phyloP scores from a whole-genome alignment of 169 alveolate species.

The Theileria luwenshuni region DNA sequence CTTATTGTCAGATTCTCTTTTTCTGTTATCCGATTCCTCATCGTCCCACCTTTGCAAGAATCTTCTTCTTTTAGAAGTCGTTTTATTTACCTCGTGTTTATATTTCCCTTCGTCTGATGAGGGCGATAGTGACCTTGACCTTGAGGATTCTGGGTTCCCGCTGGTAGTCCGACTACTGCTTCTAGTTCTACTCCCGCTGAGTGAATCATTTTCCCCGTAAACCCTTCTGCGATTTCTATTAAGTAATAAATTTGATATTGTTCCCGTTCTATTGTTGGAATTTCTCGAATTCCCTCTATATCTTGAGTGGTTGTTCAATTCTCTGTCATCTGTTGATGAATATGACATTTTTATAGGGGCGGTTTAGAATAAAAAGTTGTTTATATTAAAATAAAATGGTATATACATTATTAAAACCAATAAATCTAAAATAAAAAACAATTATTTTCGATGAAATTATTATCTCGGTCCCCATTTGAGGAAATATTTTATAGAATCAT shows the following conservation, averaged over 20 bases:
- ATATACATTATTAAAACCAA: not conserved
- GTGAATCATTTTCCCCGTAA: slow-evolving; percentile 17
- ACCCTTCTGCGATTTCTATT: not conserved
- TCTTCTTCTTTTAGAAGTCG: slow-evolving; percentile 3
- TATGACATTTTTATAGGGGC: not conserved
- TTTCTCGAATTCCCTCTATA: not conserved
- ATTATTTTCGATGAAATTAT: too few relatives aligned
- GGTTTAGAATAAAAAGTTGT: not conserved
- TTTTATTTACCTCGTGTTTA: not conserved
- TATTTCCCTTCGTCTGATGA: not conserved
- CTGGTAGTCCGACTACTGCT: slow-evolving; percentile 45
- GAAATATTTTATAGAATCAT: too few relatives aligned
- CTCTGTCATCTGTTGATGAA: not conserved
- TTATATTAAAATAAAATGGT: too few relatives aligned
- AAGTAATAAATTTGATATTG: not conserved
- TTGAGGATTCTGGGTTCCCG: slow-evolving; percentile 28
- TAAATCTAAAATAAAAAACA: too few relatives aligned
- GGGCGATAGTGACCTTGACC: slow-evolving; percentile 12
- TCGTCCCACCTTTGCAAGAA: slow-evolving; percentile 46
- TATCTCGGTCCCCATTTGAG: not conserved
- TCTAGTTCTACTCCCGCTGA: slow-evolving; percentile 27
- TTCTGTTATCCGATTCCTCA: not conserved
- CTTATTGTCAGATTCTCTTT: slow-evolving; percentile 3
- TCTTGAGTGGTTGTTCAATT: not conserved
- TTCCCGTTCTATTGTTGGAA: not conserved